Percentiles rank a stretch among this genome's conserved stretches.
Conservation (phyloP, 179 eudicot genomes). For the Corrigiola litoralis region DNA sequence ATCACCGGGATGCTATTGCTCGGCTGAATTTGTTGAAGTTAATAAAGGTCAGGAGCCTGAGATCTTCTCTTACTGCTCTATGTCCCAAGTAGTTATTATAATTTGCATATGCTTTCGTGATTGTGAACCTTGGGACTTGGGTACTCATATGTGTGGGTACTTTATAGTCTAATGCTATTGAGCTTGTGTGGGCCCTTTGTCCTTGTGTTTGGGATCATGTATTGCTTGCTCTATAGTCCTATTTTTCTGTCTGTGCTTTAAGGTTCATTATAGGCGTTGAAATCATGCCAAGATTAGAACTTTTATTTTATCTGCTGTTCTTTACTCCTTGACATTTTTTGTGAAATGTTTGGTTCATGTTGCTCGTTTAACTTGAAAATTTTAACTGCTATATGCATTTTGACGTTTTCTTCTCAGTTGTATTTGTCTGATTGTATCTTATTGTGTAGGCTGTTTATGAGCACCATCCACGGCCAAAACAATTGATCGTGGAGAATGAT, state of each 20-base stretch:
- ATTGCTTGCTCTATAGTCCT: no score
- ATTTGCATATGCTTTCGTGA: no score
- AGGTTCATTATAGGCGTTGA: no score
- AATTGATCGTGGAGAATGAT: slow-evolving; percentile 92
- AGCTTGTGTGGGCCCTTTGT: no score
- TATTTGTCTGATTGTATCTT: background rate
- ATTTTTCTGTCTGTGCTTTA: no score
- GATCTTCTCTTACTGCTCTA: background rate
- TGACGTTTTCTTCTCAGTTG: background rate
- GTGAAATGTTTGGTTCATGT: no score
- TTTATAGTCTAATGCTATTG: background rate
- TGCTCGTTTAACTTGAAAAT: no score
- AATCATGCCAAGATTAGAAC: no score
- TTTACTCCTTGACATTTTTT: no score
- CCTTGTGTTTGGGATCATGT: background rate
- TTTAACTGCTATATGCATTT: no score
- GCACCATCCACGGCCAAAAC: slow-evolving; percentile 99
- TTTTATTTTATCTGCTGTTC: no score
- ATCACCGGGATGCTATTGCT: slow-evolving; percentile 98
- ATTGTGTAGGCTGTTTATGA: slow-evolving; percentile 84
- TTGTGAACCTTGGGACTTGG: background rate
- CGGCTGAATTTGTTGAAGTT: slow-evolving; percentile 91
- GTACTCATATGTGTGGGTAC: background rate
- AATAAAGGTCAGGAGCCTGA: slow-evolving; percentile 57
- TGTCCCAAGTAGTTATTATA: background rate